phyloP scores from a whole-genome alignment of 805 yeast species.

The Candida caryicola region DNA sequence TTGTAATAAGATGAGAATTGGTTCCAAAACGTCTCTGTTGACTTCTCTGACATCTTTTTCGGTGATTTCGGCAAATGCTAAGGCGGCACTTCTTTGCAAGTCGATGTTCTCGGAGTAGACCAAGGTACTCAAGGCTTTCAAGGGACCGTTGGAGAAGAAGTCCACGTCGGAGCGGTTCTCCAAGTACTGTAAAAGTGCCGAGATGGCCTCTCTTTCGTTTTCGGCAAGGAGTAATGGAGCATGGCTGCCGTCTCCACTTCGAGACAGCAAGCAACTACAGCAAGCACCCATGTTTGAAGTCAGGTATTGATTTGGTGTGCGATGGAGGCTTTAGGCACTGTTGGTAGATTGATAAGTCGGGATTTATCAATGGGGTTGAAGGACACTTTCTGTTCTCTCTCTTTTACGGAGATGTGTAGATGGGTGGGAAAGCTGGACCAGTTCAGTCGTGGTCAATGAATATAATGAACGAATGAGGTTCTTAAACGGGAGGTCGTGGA shows the following conservation, averaged over 20 bases:
- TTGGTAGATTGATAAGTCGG: no score
- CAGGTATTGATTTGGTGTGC: background rate
- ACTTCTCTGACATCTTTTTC: conserved; percentile 94
- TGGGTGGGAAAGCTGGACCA: no score
- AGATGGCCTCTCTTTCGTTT: conserved; percentile 94
- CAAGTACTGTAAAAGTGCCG: conserved; percentile 80
- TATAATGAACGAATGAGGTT: no score
- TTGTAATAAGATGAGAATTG: conserved; percentile 83
- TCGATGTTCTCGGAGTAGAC: conserved; percentile 95
- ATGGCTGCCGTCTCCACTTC: conserved; percentile 56
- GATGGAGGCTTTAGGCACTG: no score
- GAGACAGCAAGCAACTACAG: conserved; percentile 39
- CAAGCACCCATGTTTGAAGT: conserved; percentile 37
- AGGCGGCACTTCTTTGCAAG: conserved; percentile 92
- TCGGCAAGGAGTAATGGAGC: conserved; percentile 83
- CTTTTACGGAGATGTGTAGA: no score
- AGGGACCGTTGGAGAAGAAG: conserved; percentile 81
- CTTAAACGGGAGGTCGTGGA: no score
- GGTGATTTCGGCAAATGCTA: conserved; percentile 97
- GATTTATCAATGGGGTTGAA: no score
- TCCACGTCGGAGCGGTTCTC: conserved; percentile 88
- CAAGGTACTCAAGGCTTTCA: conserved; percentile 84
- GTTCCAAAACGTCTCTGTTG: conserved; percentile 87
- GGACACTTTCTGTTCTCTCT: no score
- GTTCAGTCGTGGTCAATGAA: no score